Conservation (phyloP, 805 yeast genomes). For the Yarrowia sp. region DNA sequence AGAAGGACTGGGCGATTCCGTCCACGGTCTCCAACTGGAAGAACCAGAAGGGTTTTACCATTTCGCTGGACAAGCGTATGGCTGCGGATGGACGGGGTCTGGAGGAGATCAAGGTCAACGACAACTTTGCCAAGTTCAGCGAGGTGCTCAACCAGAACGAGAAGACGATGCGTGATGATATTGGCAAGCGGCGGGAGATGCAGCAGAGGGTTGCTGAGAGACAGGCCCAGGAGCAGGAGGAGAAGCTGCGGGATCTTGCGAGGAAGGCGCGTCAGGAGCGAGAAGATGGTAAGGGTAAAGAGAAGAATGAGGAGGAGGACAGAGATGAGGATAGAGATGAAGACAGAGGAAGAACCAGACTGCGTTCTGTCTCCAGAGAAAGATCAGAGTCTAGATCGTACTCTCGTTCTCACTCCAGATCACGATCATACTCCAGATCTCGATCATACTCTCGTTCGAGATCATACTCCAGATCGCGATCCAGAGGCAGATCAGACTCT, state of each 20-base stretch:
- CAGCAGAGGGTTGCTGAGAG: slow-evolving; percentile 51
- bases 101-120: slow-evolving; percentile 46
- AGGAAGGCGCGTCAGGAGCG: slow-evolving; percentile 47
- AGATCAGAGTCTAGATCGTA: neutral
- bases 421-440: neutral
- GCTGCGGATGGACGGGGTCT: slow-evolving; percentile 49
- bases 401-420: neutral
- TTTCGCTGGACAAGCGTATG: slow-evolving; percentile 73
- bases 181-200: slow-evolving; percentile 50
- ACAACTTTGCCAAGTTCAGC: slow-evolving; percentile 60
- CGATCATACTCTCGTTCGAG: neutral
- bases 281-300: slow-evolving; percentile 3
- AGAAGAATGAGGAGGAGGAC: neutral
- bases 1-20: slow-evolving; percentile 81
- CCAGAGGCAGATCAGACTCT: neutral
- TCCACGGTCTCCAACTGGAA: slow-evolving; percentile 94
- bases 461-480: neutral
- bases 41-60: slow-evolving; percentile 85
- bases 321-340: neutral
- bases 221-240: slow-evolving; percentile 51
- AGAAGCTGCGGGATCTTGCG: slow-evolving; percentile 51
- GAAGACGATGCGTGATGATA: slow-evolving; percentile 54
- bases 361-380: neutral
- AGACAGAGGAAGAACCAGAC: neutral
- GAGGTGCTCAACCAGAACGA: slow-evolving; percentile 74